Base-by-base conservation (phyloP, 139 green algal genomes). In the Prasinococcaceae sp. region DNA sequence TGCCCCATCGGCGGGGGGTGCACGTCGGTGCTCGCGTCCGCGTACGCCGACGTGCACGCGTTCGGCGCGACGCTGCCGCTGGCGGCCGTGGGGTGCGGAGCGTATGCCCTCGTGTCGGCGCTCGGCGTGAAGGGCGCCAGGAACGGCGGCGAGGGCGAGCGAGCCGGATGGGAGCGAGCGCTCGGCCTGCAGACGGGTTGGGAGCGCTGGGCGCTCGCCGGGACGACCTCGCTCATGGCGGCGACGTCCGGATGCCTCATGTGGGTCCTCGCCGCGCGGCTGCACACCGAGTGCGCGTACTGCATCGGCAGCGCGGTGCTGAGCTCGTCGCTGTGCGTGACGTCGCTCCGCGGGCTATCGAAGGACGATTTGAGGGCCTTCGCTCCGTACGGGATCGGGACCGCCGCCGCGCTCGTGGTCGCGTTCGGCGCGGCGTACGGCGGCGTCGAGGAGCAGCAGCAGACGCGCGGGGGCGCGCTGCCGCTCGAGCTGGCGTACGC, bases 31-130 rank as follows among this genome's bases (percentile, higher is more conserved):
- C 58, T 67, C 24, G 27, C 63, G 37, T 65, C 36, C 17, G 24
- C 23, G n/a, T 66, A 52, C 27, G 54, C 83, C 52, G 70, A 88
- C 43, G 73, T 70, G 14, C 50, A 53, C 27, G 65, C 93, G 2
- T 83, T 83, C 43, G 78, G 78, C n/a, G n/a, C n/a, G n/a, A n/a
- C n/a, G 12, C 16, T 82, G 22, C 84, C 84, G 17, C 66, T 94
- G 41, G 57, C 81, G 0, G 30, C 73, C 0, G 69, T 80, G 20
- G 82, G 83, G 19, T 51, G 74, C 19, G 30, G 73, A 2, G 69
- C 76, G 0, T 93, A 93, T 41, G 61, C 43, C 24, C 43, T 55
- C 6, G 69, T 87, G 25, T 69, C 62, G 27, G 58, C 27, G 0
- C 47, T 80, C 20, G 58, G 75, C 1, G 53, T 30, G 9, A 16